phyloP scores from a whole-genome alignment of 805 yeast genomes.

The Peterozyma xylosa region DNA sequence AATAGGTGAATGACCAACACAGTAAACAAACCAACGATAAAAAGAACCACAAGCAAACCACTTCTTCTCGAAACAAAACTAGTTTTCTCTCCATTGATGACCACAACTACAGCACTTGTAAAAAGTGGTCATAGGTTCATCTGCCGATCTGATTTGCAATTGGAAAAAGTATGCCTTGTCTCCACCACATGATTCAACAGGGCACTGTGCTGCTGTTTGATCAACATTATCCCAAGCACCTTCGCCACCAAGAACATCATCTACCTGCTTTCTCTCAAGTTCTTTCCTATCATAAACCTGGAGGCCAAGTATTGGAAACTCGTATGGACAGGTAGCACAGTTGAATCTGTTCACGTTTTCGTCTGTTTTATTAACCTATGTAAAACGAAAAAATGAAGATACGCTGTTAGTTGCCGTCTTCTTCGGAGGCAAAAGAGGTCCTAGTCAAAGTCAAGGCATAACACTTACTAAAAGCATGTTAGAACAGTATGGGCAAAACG shows the following conservation, averaged over 20 bases:
- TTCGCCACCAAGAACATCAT: conserved; percentile 93
- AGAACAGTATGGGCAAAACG: conserved; percentile 92
- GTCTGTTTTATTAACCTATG: conserved; percentile 48
- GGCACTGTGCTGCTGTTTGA: conserved; percentile 91
- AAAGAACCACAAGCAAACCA: no score
- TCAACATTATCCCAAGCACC: conserved; percentile 99
- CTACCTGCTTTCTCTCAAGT: conserved; percentile 82
- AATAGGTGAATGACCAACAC: no score
- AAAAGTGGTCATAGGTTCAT: conserved; percentile 99
- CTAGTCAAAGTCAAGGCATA: neutral
- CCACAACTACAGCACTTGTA: conserved; percentile 92
- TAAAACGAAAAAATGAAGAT: neutral
- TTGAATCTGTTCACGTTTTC: conserved; percentile 58
- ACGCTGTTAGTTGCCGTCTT: conserved; percentile 1
- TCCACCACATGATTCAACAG: conserved; percentile 76
- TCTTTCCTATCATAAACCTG: conserved; percentile 81
- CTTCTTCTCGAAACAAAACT: neutral
- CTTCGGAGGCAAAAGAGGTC: neutral
- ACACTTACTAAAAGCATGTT: conserved; percentile 69
- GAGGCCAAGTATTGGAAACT: conserved; percentile 78
- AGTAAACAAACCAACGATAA: no score
- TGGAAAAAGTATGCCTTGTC: conserved; percentile 95
- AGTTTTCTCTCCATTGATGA: conserved; percentile 96
- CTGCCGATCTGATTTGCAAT: conserved; percentile 93
- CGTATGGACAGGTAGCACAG: conserved; percentile 94